Evolutionary conservation across 2,329 filamentous ascomycete species (phyloP).

Genomic region (Exophiala oligosperma): DNA sequence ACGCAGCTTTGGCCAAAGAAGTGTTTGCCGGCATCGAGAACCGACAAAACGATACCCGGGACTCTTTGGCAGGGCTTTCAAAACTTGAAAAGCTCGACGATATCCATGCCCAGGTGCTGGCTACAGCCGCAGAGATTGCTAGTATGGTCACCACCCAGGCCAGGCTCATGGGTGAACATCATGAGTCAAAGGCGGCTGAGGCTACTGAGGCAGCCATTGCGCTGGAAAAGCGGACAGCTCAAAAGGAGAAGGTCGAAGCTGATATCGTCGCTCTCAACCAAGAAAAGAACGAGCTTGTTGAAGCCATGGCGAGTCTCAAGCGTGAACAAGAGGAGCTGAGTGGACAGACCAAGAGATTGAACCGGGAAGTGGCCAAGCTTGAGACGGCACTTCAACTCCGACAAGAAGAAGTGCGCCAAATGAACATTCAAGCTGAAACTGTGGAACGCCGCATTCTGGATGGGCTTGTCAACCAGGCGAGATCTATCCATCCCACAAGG

Average conservation of each 20-base stretch:
- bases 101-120: conserved; percentile 83
- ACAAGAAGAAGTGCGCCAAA: conserved; percentile 84
- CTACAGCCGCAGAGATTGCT: conserved; percentile 79
- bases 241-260: conserved; percentile 63
- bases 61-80: conserved; percentile 73
- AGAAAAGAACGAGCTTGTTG: conserved; percentile 64
- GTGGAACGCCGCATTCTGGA: conserved; percentile 92
- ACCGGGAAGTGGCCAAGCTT: conserved; percentile 83
- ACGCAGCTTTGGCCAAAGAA: conserved; percentile 33
- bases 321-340: conserved; percentile 65
- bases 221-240: conserved; percentile 72
- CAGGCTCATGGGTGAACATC: conserved; percentile 71
- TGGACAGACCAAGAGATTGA: conserved; percentile 75
- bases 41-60: conserved; percentile 64
- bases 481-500: conserved; percentile 62
- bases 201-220: conserved; percentile 77
- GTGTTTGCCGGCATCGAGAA: conserved; percentile 58
- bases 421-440: conserved; percentile 85
- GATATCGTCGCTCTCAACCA: conserved; percentile 52
- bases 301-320: conserved; percentile 52
- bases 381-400: conserved; percentile 88
- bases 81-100: conserved; percentile 85
- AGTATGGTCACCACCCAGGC: conserved; percentile 78
- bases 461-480: conserved; percentile 93
- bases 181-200: conserved; percentile 75